Conservation (phyloP, 176 grass and related monocot genomes). For the Guadua angustifolia region DNA sequence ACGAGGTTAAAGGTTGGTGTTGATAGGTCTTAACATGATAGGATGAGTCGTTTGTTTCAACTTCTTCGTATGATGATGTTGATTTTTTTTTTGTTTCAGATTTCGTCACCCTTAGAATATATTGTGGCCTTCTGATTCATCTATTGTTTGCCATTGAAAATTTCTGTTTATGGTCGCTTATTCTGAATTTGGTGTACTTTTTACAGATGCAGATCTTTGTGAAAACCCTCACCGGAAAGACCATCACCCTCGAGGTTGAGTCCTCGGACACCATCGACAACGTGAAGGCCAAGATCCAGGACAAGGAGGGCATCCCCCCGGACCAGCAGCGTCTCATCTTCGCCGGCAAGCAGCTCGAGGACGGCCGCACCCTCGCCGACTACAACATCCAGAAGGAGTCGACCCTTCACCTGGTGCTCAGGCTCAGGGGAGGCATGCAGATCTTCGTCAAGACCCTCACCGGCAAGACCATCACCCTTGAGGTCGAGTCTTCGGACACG, state of each 20-base stretch:
- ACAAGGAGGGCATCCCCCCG: conserved; percentile 73
- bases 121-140: neutral
- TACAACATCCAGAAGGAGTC: conserved; percentile 88
- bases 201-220: conserved; percentile 69
- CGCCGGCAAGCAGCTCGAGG: conserved; percentile 65
- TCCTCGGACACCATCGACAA: conserved; percentile 65
- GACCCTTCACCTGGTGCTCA: conserved; percentile 61
- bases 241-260: conserved; percentile 63
- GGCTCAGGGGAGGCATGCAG: conserved; percentile 62
- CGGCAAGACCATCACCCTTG: conserved; percentile 67
- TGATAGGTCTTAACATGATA: too few species aligned
- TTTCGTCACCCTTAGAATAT: too few species aligned
- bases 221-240: conserved; percentile 64
- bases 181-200: neutral
- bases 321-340: conserved; percentile 73
- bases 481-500: conserved; percentile 66
- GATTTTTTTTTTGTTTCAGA: too few species aligned
- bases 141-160: neutral
- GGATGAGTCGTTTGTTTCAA: too few species aligned
- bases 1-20: too few species aligned
- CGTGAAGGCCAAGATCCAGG: conserved; percentile 67
- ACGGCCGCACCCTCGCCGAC: conserved; percentile 66
- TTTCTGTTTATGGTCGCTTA: neutral
- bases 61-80: too few species aligned
- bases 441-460: conserved; percentile 86